Base-by-base conservation (phyloP, 1,284 basidiomycete genomes). In the Cryptococcus wingfieldii region DNA sequence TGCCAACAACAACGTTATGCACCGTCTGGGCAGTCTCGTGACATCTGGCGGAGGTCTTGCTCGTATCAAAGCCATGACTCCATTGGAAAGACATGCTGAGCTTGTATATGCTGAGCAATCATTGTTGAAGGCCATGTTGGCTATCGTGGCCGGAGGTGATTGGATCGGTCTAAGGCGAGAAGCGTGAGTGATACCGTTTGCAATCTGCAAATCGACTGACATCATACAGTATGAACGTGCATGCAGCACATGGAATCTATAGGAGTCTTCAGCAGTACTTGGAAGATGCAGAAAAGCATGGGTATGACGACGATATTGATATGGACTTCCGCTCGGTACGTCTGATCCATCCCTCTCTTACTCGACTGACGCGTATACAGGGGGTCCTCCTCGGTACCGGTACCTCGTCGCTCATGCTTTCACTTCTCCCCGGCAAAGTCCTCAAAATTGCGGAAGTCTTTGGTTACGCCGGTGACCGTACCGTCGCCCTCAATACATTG, bases 101-200 rank as follows among this genome's bases (percentile, higher is more conserved):
- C 82, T 98, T 25, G 85, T 90, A 4, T 96, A 89, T 62, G 92
- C 92, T 0, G 95, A 98, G 77, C 88, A 85, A 61, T 60, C 74
- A 23, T 59, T 79, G 39, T 72, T 78, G 66, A 78, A 79, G 64
- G 74, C 77, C 6, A 66, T 78, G 44, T 59, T 78, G 28, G 72
- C 72, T 1, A 78, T 79, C 38, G 68, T 78, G 27, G 90, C 91
- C 69, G 89, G 89, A 0, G 90, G 90, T 2, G 78, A 78, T 58
- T 95, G 90, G 87, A 80, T 97, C 37, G 89, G 90, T 1, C 90
- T 97, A 72, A 84, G 98, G 74, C 90, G 91, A 72, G 93, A 98
- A 78, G 88, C 91, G 85, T 90, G 72, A 73, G 88, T 82, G 5
- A 46, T 50, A 39, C 55, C 13, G 12, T 18, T 62, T 64, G 31